phyloP scores from a whole-genome alignment of 495 filamentous ascomycete genomes.

The Hypoxylon crocopeplum region DNA sequence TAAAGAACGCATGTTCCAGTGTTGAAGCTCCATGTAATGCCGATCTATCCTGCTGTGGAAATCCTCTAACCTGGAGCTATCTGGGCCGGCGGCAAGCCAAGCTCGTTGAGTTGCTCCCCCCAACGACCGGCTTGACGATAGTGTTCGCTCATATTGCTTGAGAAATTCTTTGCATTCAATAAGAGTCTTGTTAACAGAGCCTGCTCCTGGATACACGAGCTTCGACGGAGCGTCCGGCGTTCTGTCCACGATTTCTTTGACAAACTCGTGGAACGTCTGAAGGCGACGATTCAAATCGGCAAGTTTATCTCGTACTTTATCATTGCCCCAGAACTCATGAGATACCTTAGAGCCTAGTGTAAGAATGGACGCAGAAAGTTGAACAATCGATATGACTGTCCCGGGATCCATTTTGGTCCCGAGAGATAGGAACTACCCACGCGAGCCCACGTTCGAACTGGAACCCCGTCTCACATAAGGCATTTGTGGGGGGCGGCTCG shows the following conservation, averaged over 20 bases:
- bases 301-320: constrained; percentile 25
- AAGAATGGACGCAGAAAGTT: constrained; percentile 29
- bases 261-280: constrained; percentile 14
- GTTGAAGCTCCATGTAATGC: constrained; percentile 23
- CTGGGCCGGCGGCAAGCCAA: constrained; percentile 19
- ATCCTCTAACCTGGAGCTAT: constrained; percentile 26
- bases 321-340: constrained; percentile 28
- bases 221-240: constrained; percentile 8
- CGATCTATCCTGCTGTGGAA: constrained; percentile 31
- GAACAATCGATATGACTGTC: constrained; percentile 29
- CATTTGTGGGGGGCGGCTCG: constrained; percentile 27
- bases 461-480: constrained; percentile 35
- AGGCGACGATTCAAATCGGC: constrained; percentile 28
- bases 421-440: constrained; percentile 19
- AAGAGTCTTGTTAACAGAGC: constrained; percentile 28
- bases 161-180: constrained; percentile 36
- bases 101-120: constrained; percentile 20
- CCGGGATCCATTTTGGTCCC: constrained; percentile 35
- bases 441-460: constrained; percentile 21
- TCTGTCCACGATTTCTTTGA: constrained; percentile 17
- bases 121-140: constrained; percentile 5
- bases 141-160: constrained; percentile 28
- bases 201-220: constrained; percentile 13
- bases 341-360: constrained; percentile 27
- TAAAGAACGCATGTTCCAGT: constrained; percentile 14